phyloP scores from a whole-genome alignment of 2,329 filamentous ascomycete genomes.

The Ceratocystis cubensis region DNA sequence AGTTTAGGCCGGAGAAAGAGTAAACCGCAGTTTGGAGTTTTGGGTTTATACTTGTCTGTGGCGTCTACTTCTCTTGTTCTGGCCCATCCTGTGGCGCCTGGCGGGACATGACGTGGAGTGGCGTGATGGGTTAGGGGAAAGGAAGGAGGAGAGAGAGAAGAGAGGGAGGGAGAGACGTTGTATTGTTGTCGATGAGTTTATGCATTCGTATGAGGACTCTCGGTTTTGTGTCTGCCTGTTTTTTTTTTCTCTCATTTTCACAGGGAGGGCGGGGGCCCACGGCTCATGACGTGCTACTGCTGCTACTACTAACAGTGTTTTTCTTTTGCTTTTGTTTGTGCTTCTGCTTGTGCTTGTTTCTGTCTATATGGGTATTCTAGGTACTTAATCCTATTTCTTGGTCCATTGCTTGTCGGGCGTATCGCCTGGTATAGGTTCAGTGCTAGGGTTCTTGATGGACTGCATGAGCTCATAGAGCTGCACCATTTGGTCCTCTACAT shows the following conservation, averaged over 20 bases:
- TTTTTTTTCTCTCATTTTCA: neutral
- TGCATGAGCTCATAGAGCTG: conserved; percentile 93
- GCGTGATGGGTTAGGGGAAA: neutral
- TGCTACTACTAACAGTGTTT: neutral
- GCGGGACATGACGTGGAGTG: neutral
- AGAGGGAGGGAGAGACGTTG: neutral
- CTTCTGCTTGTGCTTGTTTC: neutral
- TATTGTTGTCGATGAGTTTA: neutral
- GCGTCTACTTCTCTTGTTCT: neutral
- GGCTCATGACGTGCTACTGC: too few relatives aligned
- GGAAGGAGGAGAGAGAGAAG: neutral
- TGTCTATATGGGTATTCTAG: neutral
- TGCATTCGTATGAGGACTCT: neutral
- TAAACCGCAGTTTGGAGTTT: neutral
- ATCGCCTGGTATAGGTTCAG: conserved; percentile 5
- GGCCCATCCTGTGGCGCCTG: neutral
- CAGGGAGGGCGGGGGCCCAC: too few relatives aligned
- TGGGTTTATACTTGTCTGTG: neutral
- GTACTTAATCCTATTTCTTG: neutral
- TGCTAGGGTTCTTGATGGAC: conserved; percentile 45
- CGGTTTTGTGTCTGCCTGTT: neutral
- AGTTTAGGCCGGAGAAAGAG: neutral
- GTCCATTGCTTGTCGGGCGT: conserved; percentile 14
- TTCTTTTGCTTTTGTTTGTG: neutral
- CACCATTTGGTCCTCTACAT: conserved; percentile 76